Conservation (phyloP, 495 filamentous ascomycete species). For the Rusavskia elegans region DNA sequence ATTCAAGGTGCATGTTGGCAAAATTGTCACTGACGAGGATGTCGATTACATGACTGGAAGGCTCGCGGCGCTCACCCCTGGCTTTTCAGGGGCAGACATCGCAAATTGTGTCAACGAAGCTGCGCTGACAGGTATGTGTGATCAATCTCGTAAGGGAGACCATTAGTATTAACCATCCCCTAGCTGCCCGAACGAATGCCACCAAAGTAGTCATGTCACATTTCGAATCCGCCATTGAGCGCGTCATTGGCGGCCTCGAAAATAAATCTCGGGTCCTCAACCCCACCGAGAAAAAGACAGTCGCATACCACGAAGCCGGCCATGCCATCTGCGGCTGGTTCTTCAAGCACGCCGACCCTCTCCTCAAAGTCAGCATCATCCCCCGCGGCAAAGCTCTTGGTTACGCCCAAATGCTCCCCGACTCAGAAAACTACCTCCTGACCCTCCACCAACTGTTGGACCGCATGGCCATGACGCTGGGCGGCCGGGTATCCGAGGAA, state of each 20-base stretch:
- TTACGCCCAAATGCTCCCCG: constrained; percentile 92
- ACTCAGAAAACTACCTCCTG: constrained; percentile 84
- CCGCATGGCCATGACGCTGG: constrained; percentile 98
- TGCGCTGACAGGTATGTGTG: constrained; percentile 74
- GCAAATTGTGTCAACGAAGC: constrained; percentile 97
- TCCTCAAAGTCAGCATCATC: constrained; percentile 97
- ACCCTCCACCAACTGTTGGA: constrained; percentile 94
- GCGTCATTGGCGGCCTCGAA: constrained; percentile 88
- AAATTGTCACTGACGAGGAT: constrained; percentile 83
- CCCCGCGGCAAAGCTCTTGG: constrained; percentile 86
- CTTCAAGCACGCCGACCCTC: constrained; percentile 86
- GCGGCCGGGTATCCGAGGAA: constrained; percentile 86
- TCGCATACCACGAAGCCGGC: constrained; percentile 96
- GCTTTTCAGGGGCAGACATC: constrained; percentile 94
- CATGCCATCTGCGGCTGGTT: constrained; percentile 99
- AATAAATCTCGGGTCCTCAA: constrained; percentile 88
- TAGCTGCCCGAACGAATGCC: constrained; percentile 71
- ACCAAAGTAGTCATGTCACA: constrained; percentile 66
- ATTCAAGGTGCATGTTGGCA: constrained; percentile 80
- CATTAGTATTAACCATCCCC: too few relatives aligned
- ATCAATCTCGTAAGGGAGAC: too few relatives aligned
- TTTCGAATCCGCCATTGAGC: constrained; percentile 95
- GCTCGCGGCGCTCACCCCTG: constrained; percentile 80
- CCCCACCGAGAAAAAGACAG: constrained; percentile 82
- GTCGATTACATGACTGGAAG: constrained; percentile 73